Conservation (phyloP, 768 basidiomycete genomes). For the Rhizopogon vinicolor region DNA sequence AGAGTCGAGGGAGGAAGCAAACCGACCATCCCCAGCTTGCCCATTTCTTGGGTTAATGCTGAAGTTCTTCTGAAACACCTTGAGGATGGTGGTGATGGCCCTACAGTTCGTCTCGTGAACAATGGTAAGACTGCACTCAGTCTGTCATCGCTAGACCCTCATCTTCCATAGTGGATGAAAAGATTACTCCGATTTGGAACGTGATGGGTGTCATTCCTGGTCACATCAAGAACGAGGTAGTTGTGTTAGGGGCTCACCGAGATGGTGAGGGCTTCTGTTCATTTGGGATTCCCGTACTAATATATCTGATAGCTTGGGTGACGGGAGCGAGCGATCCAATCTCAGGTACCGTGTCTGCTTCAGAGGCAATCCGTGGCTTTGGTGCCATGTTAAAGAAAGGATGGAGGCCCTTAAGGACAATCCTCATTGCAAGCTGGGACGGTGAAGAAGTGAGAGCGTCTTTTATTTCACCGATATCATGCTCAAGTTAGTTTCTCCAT, state of each 20-base stretch:
- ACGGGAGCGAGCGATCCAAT: slow-evolving; percentile 76
- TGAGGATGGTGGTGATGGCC: slow-evolving; percentile 37
- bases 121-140: slow-evolving; percentile 33
- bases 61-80: slow-evolving; percentile 48
- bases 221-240: slow-evolving; percentile 57
- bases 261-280: slow-evolving; percentile 41
- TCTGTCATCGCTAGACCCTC: not conserved
- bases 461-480: not conserved
- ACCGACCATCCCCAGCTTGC: slow-evolving; percentile 56
- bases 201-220: slow-evolving; percentile 62
- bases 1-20: slow-evolving; percentile 44
- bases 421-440: slow-evolving; percentile 73
- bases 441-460: slow-evolving; percentile 50
- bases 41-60: slow-evolving; percentile 65
- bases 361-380: slow-evolving; percentile 74
- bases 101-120: slow-evolving; percentile 53
- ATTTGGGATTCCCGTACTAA: not conserved
- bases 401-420: slow-evolving; percentile 80
- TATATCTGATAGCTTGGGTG: slow-evolving; percentile 14
- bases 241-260: slow-evolving; percentile 70
- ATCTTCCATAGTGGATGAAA: slow-evolving; percentile 35
- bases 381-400: slow-evolving; percentile 63
- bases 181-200: slow-evolving; percentile 71
- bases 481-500: not conserved
- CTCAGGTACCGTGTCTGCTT: slow-evolving; percentile 74